A percentile compares a stretch with the other conserved stretches of the same genome.
Conservation (phyloP, 345 rosid genomes). For the Populus euphratica region DNA sequence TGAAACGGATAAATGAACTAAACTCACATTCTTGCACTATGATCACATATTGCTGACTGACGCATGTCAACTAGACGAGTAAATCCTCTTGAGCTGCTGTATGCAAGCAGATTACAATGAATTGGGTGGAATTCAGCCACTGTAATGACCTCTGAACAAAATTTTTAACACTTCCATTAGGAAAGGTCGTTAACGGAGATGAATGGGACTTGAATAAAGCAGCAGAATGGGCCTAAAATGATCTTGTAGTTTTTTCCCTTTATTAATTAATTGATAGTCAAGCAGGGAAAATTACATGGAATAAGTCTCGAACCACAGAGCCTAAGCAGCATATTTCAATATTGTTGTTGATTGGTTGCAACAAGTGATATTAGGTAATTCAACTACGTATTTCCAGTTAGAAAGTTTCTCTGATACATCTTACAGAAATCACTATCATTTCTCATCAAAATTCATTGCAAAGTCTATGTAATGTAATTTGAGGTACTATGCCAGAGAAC, state of each 20-base stretch:
- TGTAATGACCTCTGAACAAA: slow-evolving; percentile 61
- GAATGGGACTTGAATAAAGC: background rate
- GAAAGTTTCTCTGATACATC: background rate
- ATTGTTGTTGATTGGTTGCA: background rate
- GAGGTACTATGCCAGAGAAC: background rate
- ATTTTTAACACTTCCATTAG: slow-evolving; percentile 15
- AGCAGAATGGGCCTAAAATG: slow-evolving; percentile 4
- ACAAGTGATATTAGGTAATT: background rate
- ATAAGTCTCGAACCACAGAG: background rate
- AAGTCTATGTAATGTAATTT: background rate
- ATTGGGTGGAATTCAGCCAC: slow-evolving; percentile 66
- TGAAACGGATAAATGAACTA: slow-evolving; percentile 4
- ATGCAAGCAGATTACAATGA: slow-evolving; percentile 63
- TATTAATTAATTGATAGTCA: background rate
- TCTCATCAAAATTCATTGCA: background rate
- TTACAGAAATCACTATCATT: background rate
- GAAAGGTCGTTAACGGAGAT: background rate
- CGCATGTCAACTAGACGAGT: slow-evolving; percentile 62
- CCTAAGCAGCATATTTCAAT: background rate
- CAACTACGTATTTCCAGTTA: background rate
- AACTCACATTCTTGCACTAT: slow-evolving; percentile 50
- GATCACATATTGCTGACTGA: slow-evolving; percentile 64
- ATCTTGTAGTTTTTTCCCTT: background rate
- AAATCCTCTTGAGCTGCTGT: slow-evolving; percentile 70
- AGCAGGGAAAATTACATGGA: too few relatives aligned